A percentile compares a stretch with the other conserved stretches of the same genome.
Evolutionary conservation across 768 basidiomycete species (phyloP).

Genomic region (Inosperma sp.): DNA sequence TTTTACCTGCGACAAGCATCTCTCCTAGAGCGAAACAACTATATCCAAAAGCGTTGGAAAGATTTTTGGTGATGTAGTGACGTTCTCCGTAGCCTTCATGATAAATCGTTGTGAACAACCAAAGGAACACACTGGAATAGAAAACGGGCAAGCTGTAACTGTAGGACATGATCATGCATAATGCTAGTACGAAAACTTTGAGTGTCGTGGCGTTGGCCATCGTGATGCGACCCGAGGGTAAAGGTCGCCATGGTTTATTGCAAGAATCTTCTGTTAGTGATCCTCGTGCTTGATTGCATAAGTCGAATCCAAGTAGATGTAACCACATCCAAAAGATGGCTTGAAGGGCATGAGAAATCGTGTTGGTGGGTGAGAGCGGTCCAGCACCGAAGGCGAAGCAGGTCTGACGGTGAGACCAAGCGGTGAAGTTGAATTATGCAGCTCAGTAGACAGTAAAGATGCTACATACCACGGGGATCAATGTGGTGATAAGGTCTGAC

Average conservation of each 20-base stretch:
- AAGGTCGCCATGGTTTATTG: conserved; percentile 44
- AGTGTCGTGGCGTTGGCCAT: conserved; percentile 30
- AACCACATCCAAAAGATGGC: conserved; percentile 41
- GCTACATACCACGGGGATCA: conserved; percentile 43
- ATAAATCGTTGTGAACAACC: conserved; percentile 32
- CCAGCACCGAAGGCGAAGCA: conserved; percentile 24
- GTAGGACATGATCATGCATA: conserved; percentile 34
- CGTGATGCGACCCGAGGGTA: conserved; percentile 42
- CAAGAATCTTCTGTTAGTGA: conserved; percentile 35
- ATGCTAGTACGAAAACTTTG: conserved; percentile 32
- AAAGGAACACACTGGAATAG: conserved; percentile 31
- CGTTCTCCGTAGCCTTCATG: conserved; percentile 35
- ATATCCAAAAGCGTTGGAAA: conserved; percentile 36
- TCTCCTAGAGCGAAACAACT: conserved; percentile 36
- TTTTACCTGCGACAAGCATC: conserved; percentile 34
- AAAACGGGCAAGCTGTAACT: conserved; percentile 29
- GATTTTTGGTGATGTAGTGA: conserved; percentile 37
- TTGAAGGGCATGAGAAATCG: conserved; percentile 21
- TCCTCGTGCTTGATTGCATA: conserved; percentile 42
- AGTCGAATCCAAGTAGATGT: conserved; percentile 41
- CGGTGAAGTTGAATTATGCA: conserved; percentile 1
- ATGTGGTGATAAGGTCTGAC: conserved; percentile 43
- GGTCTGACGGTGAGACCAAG: conserved; percentile 14
- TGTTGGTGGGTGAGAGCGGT: conserved; percentile 19
- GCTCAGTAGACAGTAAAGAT: not conserved